These are phyloP conservation scores for Lipomyces japonicus DNA, from an alignment of 805 yeast species.

Conservation along the genomic window DNA sequence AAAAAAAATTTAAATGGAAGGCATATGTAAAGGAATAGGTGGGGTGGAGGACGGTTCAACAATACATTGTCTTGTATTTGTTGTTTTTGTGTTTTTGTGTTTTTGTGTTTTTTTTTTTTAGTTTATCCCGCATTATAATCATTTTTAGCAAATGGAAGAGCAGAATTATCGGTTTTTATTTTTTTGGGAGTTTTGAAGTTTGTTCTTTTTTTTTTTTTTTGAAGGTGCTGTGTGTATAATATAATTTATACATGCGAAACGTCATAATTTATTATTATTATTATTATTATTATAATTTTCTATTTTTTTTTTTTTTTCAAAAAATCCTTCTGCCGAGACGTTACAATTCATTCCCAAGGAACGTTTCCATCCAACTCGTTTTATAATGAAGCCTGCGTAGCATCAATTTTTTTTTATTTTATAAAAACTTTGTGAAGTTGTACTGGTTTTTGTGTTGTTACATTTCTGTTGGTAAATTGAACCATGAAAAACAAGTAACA, in stretches of 20 bases:
- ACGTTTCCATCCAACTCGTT: no score
- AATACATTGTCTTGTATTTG: background rate
- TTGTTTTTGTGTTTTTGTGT: background rate
- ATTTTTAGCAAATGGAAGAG: no score
- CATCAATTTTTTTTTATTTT: background rate
- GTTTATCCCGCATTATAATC: slow-evolving; percentile 1
- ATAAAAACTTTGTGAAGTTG: background rate
- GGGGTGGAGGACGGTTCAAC: background rate
- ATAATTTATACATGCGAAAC: no score
- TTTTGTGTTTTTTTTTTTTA: background rate
- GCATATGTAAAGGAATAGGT: background rate
- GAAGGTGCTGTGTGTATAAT: no score
- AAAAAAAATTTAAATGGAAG: background rate
- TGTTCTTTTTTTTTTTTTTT: background rate
- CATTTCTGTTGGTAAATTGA: background rate
- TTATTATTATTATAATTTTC: no score
- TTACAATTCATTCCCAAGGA: no score
- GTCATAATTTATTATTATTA: no score
- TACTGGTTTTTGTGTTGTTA: background rate
- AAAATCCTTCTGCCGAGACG: no score
- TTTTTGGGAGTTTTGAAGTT: background rate
- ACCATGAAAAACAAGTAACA: background rate
- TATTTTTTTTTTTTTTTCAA: no score
- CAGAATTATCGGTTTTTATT: background rate
- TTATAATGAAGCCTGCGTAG: no score